Base-by-base conservation (phyloP, 257 asterid genomes). In the Nicotiana sylvestris region DNA sequence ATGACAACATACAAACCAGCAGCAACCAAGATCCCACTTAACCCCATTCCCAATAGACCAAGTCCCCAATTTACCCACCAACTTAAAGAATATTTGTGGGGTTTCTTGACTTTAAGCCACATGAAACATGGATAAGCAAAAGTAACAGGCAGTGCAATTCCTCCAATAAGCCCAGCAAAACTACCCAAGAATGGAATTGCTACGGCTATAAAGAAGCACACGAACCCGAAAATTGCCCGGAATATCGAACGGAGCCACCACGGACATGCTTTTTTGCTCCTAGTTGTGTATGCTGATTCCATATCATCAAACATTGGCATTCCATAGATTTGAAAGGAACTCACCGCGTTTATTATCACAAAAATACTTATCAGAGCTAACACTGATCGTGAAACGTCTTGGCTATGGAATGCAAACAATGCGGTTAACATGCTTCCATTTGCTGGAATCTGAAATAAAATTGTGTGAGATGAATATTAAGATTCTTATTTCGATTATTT, bases 21-120 rank as follows among this genome's bases (percentile, higher is more conserved):
- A 2, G 94, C 96, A 18, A 80, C 68, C 27, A 94, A 76, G 46
- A 92, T 5, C 2, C 39, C 88, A 61, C 97, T 94, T 21, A 95
- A 83, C 10, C 74, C 90, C 94, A 90, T 87, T 15, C 99, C 98
- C 0, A 89, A 43, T 3, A 92, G 62, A 9, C 96, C 97, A 81
- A 95, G 88, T 10, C 62, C 87, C 99, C 97, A 94, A 61, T 92
- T 92, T 0, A 91, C n/a, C 85, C 94, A 91, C 99, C 97, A 94
- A 1, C 49, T 83, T 10, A 83, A 83, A 53, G 92, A 53, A 43
- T 86, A 94, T 6, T 16, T 88, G 33, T 87, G 83, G 10, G 99
- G 97, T 83, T 92, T 95, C 87, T 89, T 94, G 68, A 92, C 86
- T 83, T 90, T 94, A 39, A 94, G 89, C 99, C 99, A 92, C 98